These are phyloP conservation scores for Noccaea caerulescens DNA, from an alignment of 345 rosid species.

Conservation along the genomic window DNA sequence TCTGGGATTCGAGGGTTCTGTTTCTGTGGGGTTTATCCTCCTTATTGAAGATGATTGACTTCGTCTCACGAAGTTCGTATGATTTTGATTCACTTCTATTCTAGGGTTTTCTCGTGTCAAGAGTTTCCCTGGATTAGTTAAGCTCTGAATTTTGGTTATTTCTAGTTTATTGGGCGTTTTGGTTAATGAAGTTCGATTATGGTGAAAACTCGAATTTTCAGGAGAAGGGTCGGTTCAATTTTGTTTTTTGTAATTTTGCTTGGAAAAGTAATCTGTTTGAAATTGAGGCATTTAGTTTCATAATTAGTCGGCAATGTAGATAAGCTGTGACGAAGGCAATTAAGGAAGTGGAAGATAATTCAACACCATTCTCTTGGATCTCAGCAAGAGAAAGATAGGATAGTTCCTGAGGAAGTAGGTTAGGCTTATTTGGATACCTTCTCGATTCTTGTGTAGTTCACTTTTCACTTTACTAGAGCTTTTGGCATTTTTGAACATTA, in stretches of 20 bases:
- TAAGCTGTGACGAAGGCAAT: conserved; percentile 16
- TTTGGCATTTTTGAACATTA: conserved; percentile 1
- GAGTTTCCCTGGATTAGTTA: background rate
- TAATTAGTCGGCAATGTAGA: conserved; percentile 33
- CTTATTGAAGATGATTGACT: conserved; percentile 41
- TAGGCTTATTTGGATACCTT: background rate
- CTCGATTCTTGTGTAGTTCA: conserved; percentile 12
- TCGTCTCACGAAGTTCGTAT: conserved; percentile 31
- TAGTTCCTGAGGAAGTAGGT: conserved; percentile 11
- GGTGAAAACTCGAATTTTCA: conserved; percentile 38
- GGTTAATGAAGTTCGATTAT: conserved; percentile 48
- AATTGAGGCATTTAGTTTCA: conserved; percentile 39
- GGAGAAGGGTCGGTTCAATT: conserved; percentile 36
- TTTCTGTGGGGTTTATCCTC: conserved; percentile 10
- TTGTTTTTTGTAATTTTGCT: conserved; percentile 7
- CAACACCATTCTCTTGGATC: conserved; percentile 22
- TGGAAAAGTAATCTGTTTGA: conserved; percentile 14
- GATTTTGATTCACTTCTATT: conserved; percentile 44
- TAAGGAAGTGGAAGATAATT: conserved; percentile 4
- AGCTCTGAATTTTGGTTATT: conserved; percentile 19
- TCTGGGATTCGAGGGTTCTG: conserved; percentile 49
- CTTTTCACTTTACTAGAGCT: conserved; percentile 1
- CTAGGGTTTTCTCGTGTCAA: conserved; percentile 39
- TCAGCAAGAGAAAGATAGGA: conserved; percentile 19
- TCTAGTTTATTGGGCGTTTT: conserved; percentile 36